A percentile compares a stretch with the other conserved stretches of the same genome.
Conservation (phyloP, 169 alveolate genomes). For the Cryptosporidium ubiquitum region DNA sequence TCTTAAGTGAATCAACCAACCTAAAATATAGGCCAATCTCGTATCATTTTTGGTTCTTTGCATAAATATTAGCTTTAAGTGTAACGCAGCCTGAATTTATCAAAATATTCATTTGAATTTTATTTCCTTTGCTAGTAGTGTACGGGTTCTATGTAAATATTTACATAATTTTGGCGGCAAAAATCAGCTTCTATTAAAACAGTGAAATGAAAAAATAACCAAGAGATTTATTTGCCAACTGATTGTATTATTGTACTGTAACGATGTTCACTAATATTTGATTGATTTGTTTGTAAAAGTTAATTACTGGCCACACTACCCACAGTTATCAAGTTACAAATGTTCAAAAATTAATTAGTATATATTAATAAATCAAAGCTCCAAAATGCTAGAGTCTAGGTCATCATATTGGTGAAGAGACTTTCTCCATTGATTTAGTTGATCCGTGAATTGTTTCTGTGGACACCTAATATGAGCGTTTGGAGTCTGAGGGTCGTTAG, state of each 20-base stretch:
- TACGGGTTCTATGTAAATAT: too few species aligned
- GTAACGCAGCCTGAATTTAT: background rate
- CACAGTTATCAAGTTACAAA: background rate
- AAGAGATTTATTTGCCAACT: too few species aligned
- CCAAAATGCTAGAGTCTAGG: background rate
- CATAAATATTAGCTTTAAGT: background rate
- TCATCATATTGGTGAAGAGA: slow-evolving; percentile 70
- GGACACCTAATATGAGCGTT: slow-evolving; percentile 72
- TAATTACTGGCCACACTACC: background rate
- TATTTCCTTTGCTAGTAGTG: background rate
- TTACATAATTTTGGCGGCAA: background rate
- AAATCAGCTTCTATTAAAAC: too few species aligned
- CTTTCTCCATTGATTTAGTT: slow-evolving; percentile 62
- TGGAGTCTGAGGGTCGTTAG: slow-evolving; percentile 67
- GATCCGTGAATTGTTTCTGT: slow-evolving; percentile 61
- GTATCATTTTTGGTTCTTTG: background rate
- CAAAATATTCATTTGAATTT: background rate
- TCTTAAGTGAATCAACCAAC: slow-evolving; percentile 55
- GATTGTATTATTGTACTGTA: too few species aligned
- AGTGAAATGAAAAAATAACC: background rate
- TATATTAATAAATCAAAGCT: background rate
- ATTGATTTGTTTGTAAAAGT: too few species aligned
- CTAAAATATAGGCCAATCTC: slow-evolving; percentile 3
- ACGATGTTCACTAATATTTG: background rate
- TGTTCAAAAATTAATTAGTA: background rate